A percentile compares a stretch with the other conserved stretches of the same genome.
phyloP scores from a whole-genome alignment of 148 eudicot species.

The Amaranthus cruentus region DNA sequence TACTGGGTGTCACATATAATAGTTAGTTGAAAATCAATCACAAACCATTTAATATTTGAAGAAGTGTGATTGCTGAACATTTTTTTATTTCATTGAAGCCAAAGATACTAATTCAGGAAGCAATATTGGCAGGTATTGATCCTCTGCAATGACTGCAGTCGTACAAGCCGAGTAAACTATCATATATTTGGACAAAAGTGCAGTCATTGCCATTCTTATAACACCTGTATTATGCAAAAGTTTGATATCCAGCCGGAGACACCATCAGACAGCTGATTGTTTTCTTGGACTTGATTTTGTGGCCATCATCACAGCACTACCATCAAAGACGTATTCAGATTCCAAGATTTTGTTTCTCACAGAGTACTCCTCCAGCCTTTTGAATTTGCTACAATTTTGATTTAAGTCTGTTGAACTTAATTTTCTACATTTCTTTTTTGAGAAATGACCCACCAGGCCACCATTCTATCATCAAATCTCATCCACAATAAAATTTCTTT shows the following conservation, averaged over 20 bases:
- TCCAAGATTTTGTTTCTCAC: too few species aligned
- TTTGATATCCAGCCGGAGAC: conserved; percentile 23
- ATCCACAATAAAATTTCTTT: too few species aligned
- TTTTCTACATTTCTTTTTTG: too few species aligned
- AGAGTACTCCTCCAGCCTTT: too few species aligned
- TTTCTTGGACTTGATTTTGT: too few species aligned
- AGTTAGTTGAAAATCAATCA: not conserved
- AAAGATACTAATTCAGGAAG: not conserved
- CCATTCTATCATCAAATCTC: too few species aligned
- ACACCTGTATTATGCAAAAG: conserved; percentile 52
- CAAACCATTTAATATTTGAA: not conserved
- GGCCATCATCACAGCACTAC: too few species aligned
- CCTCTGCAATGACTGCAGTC: conserved; percentile 82
- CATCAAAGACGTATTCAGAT: too few species aligned
- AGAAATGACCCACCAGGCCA: too few species aligned
- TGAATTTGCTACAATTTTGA: too few species aligned
- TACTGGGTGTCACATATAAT: too few species aligned
- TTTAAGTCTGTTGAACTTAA: too few species aligned
- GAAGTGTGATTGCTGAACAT: not conserved
- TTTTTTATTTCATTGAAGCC: not conserved
- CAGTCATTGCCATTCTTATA: conserved; percentile 66
- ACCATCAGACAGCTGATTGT: conserved; percentile 9
- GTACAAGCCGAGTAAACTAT: conserved; percentile 45
- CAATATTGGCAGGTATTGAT: conserved; percentile 27
- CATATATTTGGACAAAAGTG: conserved; percentile 91